These are phyloP conservation scores for Dactylellina drechsleri DNA, from an alignment of 2,329 filamentous ascomycete genomes.

Conservation along the genomic window DNA sequence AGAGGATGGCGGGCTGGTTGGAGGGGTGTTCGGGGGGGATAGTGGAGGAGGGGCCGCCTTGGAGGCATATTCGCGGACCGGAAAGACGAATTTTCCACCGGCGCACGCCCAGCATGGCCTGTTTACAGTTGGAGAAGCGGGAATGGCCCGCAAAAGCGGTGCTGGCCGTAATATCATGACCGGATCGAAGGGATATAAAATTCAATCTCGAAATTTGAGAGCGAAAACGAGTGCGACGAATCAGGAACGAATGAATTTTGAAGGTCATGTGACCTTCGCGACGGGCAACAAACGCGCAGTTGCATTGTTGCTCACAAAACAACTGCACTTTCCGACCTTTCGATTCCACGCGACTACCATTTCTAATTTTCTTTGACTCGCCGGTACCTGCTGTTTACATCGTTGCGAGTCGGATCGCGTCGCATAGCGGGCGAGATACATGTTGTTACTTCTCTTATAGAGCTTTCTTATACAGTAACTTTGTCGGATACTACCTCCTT, in stretches of 20 bases:
- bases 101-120: slow-evolving; percentile 36
- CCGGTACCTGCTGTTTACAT: slow-evolving; percentile 1
- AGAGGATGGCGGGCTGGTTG: slow-evolving; percentile 19
- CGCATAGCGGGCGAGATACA: slow-evolving; percentile 1
- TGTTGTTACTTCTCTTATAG: slow-evolving; percentile 7
- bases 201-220: background rate
- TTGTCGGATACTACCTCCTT: slow-evolving; percentile 1
- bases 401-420: slow-evolving; percentile 11
- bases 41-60: slow-evolving; percentile 16
- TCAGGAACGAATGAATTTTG: slow-evolving; percentile 5
- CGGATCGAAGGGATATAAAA: background rate
- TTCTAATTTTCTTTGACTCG: background rate
- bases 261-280: slow-evolving; percentile 50
- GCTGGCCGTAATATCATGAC: slow-evolving; percentile 43
- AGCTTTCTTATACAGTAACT: background rate
- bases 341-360: background rate
- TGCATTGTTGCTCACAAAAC: slow-evolving; percentile 22
- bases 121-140: background rate
- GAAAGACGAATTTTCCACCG: background rate
- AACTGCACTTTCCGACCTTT: background rate
- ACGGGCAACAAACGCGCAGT: slow-evolving; percentile 33
- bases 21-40: slow-evolving; percentile 20
- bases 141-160: slow-evolving; percentile 19
- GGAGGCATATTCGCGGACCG: slow-evolving; percentile 32
- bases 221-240: too few species aligned